Conservation (phyloP, 2,329 filamentous ascomycete species). For the Colletotrichum plurivorum region DNA sequence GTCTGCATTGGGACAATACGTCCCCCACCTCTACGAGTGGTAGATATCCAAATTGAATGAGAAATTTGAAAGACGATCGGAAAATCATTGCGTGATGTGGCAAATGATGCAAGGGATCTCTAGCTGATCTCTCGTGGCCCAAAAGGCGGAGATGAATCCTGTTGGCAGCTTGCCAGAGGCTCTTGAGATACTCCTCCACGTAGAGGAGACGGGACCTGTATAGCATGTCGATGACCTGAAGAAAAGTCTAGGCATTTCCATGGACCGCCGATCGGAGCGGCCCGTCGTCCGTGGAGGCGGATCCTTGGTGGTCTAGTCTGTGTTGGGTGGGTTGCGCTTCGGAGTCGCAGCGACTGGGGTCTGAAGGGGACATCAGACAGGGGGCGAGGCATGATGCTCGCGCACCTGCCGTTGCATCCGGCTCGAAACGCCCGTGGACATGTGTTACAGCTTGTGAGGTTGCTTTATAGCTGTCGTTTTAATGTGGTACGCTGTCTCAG, state of each 20-base stretch:
- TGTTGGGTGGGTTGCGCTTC: conserved; percentile 8
- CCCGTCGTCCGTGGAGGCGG: conserved; percentile 16
- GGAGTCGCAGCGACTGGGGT: not conserved
- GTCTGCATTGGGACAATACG: not conserved
- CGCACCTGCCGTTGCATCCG: not conserved
- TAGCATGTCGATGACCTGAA: too few species aligned
- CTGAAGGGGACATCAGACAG: conserved; percentile 19
- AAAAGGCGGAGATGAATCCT: too few species aligned
- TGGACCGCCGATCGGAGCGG: conserved; percentile 13
- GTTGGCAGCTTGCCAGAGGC: too few species aligned
- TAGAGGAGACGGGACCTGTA: too few species aligned
- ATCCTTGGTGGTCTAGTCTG: not conserved
- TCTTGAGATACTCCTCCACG: too few species aligned
- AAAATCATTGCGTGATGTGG: not conserved
- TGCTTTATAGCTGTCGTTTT: too few species aligned
- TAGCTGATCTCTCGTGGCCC: too few species aligned
- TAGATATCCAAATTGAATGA: conserved; percentile 33
- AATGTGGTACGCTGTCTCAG: too few species aligned
- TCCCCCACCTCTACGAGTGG: conserved; percentile 2
- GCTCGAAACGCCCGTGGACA: not conserved
- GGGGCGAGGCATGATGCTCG: conserved; percentile 3
- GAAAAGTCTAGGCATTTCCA: conserved; percentile 1
- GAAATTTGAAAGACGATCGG: not conserved
- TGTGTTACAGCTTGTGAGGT: too few species aligned
- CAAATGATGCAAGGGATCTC: not conserved